Base-by-base conservation (phyloP, 2,329 filamentous ascomycete genomes). In the Sporothrix variecibatus region DNA sequence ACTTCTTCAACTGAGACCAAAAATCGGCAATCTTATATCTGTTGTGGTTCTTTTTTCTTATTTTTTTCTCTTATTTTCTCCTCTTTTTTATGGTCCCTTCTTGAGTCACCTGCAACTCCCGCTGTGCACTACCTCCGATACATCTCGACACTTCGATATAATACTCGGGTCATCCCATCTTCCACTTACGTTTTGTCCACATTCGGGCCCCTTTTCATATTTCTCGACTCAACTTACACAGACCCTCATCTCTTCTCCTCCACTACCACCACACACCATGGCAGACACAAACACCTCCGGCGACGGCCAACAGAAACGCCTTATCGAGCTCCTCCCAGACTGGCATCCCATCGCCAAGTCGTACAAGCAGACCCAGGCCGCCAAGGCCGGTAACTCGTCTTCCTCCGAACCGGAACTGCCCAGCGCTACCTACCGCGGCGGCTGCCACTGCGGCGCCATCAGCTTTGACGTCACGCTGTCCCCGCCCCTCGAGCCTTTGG, bases 391-490 rank as follows among this genome's bases (percentile, higher is more conserved):
- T 71, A 56, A 1, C 53, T 58, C 6, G 17, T 56, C 12, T 56
- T 65, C 20, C 20, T 2, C 31, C 20, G 20, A n/a, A 3, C 62
- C 62, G 38, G 17, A 20, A 23, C 62, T 12, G n/a, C 58, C 43
- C n/a, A 72, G 53, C 43, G 79, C 76, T 68, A 85, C 83, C 1
- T 87, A 89, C 79, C 79, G 84, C 64, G 86, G 82, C 12, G 84
- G 84, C 73, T 89, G 87, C 76, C 87, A 89, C 78, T 89, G 87
- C 79, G 87, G 86, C 62, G 83, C 83, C 72, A 82, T 89, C 75
- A 80, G 83, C 75, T 86, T 87, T 77, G 81, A 82, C 17, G 81
- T 87, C 38, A 84, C 82, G 26, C 82, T 89, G 62, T 85, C 84
- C 40, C 86, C 86, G 31, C 83, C 86, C 34, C 81, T 88, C 38